Base-by-base conservation (phyloP, 768 basidiomycete species). In the Tulasnella calospora region DNA sequence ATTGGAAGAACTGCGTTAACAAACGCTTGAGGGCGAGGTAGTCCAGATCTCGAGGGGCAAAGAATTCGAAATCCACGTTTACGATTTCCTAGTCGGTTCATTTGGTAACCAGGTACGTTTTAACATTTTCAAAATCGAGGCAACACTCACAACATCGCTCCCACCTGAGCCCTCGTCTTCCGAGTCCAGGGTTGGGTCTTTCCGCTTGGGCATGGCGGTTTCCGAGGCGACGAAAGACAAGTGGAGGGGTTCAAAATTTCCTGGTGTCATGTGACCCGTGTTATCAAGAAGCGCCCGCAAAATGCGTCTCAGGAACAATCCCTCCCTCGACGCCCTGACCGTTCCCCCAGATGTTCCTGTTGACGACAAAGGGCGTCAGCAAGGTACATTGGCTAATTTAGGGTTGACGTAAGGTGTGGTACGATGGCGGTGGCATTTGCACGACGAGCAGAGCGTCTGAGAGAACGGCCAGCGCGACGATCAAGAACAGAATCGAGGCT, bases 1-100 rank as follows among this genome's bases (percentile, higher is more conserved):
- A 85, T 35, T 90, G 87, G 81, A 94, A 90, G 5, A 86, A 84
- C 81, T 88, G 87, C 3, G 83, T 82, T 3, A 88, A 81, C 33
- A 88, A 82, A 30, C 85, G 84, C 80, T 87, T 87, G 74, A 87
- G 81, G 2, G 96, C 94, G 80, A 93, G 91, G 83, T 92, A 98
- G 85, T 99, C 96, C 81, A 94, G 88, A 3, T 93, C 90, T 81
- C 93, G 92, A 8, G 94, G 90, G 83, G 94, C 92, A 87, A 94
- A 96, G 83, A 98, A 99, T 81, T 98, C 95, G 82, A 99, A 98
- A 82, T 92, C 92, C 81, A 96, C 92, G 84, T 96, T 89, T 85
- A 96, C 88, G 81, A 92, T 88, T 82, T 87, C 88, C 88, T 90
- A 86, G 85, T 15, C 44, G 13, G 44, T 46, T 46, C 4, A 0